These are phyloP conservation scores for Apiospora phragmitis DNA, from an alignment of 2,329 filamentous ascomycete genomes.

Conservation along the genomic window DNA sequence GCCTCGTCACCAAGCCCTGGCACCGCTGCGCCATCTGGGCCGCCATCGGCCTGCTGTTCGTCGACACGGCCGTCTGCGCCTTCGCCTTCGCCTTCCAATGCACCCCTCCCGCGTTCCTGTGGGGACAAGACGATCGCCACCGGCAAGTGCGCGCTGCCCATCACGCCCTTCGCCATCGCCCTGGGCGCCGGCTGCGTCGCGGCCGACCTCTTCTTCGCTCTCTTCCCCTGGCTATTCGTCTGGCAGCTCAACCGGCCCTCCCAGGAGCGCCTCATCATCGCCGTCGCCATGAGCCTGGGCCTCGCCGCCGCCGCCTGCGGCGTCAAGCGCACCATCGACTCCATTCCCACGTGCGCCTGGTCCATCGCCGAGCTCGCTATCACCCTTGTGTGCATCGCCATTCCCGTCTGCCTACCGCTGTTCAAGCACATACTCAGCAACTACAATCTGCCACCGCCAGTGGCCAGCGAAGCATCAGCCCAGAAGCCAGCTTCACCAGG, in stretches of 20 bases:
- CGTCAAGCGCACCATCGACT: constrained; percentile 10
- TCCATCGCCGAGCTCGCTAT: constrained; percentile 11
- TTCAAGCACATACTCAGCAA: background rate
- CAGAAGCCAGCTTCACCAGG: background rate
- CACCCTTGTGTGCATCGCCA: constrained; percentile 7
- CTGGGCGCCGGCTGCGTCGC: constrained; percentile 3
- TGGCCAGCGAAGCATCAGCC: background rate
- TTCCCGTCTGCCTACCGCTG: constrained; percentile 5
- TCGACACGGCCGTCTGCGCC: background rate
- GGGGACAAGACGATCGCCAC: constrained; percentile 8
- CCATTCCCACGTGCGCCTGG: constrained; percentile 8
- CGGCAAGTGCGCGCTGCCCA: background rate
- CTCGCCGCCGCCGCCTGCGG: constrained; percentile 9
- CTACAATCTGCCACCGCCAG: background rate
- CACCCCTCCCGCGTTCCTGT: constrained; percentile 6
- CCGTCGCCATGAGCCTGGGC: constrained; percentile 10
- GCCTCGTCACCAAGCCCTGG: constrained; percentile 10
- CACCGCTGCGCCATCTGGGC: constrained; percentile 12
- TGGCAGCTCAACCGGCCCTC: constrained; percentile 8
- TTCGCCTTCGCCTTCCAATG: constrained; percentile 10
- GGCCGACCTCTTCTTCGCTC: constrained; percentile 12
- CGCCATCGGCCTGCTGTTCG: background rate
- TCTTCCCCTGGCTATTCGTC: constrained; percentile 10
- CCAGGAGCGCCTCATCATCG: constrained; percentile 8
- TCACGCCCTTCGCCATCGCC: background rate